A percentile compares a stretch with the other conserved stretches of the same genome.
Conservation (phyloP, 2,329 filamentous ascomycete genomes). For the Pestalotiopsis sp. region DNA sequence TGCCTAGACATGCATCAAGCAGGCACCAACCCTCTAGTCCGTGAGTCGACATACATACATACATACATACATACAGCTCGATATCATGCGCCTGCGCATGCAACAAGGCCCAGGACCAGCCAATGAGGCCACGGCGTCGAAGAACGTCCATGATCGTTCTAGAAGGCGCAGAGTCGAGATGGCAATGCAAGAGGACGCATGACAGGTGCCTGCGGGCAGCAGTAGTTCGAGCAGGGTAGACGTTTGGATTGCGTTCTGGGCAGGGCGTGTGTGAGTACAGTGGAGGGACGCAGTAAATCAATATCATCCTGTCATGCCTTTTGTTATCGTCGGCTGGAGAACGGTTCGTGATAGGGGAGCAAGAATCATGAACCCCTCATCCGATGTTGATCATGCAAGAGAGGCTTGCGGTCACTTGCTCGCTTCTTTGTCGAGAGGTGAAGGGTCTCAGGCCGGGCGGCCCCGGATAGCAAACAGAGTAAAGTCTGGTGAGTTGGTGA, state of each 20-base stretch:
- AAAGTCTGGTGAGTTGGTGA: not conserved
- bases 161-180: not conserved
- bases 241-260: too few species aligned
- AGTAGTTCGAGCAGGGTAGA: not conserved
- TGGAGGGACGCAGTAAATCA: too few species aligned
- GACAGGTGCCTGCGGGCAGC: not conserved
- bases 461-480: not conserved
- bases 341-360: too few species aligned
- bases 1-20: not conserved
- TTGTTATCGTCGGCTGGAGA: too few species aligned
- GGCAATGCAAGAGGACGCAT: not conserved
- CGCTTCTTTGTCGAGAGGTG: not conserved
- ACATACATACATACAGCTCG: not conserved
- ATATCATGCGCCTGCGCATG: not conserved
- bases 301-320: too few species aligned
- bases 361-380: too few species aligned
- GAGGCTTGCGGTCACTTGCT: not conserved
- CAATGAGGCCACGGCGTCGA: not conserved
- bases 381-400: not conserved
- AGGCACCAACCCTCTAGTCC: not conserved
- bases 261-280: too few species aligned
- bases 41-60: not conserved
- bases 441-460: not conserved
- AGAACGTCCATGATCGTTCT: constrained; percentile 6
- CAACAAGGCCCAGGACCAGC: not conserved